Percentiles rank a stretch among this genome's conserved stretches.
Evolutionary conservation across 257 asterid genomes (phyloP).

Genomic region (Nicotiana undulata): DNA sequence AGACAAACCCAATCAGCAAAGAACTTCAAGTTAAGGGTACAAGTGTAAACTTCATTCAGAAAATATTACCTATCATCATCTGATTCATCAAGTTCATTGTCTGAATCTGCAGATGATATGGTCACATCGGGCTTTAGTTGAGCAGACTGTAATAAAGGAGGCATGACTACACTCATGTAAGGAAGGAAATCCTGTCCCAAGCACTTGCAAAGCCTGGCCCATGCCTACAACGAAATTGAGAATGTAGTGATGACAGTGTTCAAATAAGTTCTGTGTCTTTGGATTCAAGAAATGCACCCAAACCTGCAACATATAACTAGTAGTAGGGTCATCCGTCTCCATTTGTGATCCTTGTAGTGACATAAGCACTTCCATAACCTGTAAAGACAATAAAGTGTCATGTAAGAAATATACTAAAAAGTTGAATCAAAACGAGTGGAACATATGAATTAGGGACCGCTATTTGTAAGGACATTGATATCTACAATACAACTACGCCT

Average conservation of each 20-base stretch:
- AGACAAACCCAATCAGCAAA: not conserved
- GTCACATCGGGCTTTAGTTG: constrained; percentile 91
- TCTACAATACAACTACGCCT: not conserved
- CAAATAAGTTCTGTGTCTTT: not conserved
- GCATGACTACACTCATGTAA: constrained; percentile 94
- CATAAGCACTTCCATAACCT: constrained; percentile 96
- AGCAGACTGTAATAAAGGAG: constrained; percentile 88
- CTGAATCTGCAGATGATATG: constrained; percentile 85
- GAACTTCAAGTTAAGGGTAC: not conserved
- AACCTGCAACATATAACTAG: constrained; percentile 94
- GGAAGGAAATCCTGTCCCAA: constrained; percentile 96
- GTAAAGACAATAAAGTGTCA: not conserved
- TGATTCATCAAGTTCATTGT: constrained; percentile 72
- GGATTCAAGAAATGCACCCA: constrained; percentile 9
- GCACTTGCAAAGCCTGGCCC: constrained; percentile 99
- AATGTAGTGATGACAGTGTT: not conserved
- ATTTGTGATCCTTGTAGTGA: constrained; percentile 87
- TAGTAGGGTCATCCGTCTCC: constrained; percentile 94
- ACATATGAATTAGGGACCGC: not conserved
- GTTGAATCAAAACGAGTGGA: not conserved
- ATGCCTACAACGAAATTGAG: constrained; percentile 42
- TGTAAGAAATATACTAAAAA: not conserved
- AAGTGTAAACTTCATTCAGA: not conserved
- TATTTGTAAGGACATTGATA: not conserved
- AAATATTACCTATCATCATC: constrained; percentile 75